These are phyloP conservation scores for Botrytis pseudocinerea DNA, from an alignment of 2,329 filamentous ascomycete species.

Conservation along the genomic window DNA sequence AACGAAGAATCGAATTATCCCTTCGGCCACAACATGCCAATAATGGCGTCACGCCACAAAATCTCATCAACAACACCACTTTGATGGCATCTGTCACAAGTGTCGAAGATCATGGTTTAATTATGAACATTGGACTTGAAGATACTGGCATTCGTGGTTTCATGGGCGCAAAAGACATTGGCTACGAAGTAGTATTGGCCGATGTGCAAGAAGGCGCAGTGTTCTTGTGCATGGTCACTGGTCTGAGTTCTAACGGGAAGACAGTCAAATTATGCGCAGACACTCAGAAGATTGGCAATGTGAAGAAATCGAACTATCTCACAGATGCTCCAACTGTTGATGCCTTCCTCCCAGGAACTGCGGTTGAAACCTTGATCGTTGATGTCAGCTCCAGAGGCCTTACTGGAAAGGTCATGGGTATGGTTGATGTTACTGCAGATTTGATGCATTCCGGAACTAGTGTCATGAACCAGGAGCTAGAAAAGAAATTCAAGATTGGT, in stretches of 20 bases:
- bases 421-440: slow-evolving; percentile 88
- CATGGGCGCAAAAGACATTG: slow-evolving; percentile 79
- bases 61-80: slow-evolving; percentile 72
- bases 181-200: slow-evolving; percentile 61
- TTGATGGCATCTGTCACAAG: slow-evolving; percentile 87
- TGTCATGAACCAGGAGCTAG: slow-evolving; percentile 67
- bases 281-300: slow-evolving; percentile 66
- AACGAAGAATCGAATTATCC: slow-evolving; percentile 83
- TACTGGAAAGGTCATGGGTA: slow-evolving; percentile 86
- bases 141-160: slow-evolving; percentile 74
- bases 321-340: slow-evolving; percentile 82
- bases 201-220: slow-evolving; percentile 80
- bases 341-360: slow-evolving; percentile 87
- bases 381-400: slow-evolving; percentile 75
- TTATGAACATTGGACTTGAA: slow-evolving; percentile 86
- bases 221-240: slow-evolving; percentile 77
- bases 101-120: slow-evolving; percentile 91
- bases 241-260: slow-evolving; percentile 74
- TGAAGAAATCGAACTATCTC: slow-evolving; percentile 63
- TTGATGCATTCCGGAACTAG: slow-evolving; percentile 82
- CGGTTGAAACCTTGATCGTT: slow-evolving; percentile 79
- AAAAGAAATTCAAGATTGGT: slow-evolving; percentile 77
- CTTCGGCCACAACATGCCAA: slow-evolving; percentile 80
- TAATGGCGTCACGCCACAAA: slow-evolving; percentile 68
- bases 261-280: slow-evolving; percentile 84